These are phyloP conservation scores for Olyra latifolia DNA, from an alignment of 176 grass and related monocot species.

Conservation along the genomic window DNA sequence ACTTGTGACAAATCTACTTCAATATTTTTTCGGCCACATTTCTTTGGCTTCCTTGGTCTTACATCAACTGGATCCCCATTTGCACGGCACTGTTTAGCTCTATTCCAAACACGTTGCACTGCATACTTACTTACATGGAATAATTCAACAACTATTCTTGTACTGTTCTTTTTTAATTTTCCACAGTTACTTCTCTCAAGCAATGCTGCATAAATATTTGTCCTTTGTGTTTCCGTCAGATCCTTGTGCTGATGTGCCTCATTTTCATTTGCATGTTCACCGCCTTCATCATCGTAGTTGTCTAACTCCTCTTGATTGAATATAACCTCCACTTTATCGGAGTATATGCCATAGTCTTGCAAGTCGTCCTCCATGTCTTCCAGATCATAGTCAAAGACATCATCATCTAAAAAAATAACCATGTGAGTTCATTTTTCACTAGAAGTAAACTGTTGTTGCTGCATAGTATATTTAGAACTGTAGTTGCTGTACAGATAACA, in stretches of 20 bases:
- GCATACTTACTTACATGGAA: not conserved
- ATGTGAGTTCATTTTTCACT: no score
- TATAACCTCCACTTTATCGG: not conserved
- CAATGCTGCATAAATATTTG: not conserved
- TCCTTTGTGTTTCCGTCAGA: not conserved
- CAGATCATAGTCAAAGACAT: no score
- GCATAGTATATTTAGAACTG: no score
- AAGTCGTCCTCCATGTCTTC: no score
- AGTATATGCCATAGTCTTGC: not conserved
- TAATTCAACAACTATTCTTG: not conserved
- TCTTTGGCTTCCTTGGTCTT: not conserved
- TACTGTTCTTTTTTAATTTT: not conserved
- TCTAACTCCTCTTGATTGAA: not conserved
- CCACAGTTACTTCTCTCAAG: not conserved
- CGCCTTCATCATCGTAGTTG: not conserved
- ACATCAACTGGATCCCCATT: not conserved
- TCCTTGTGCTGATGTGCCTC: not conserved
- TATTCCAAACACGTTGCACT: not conserved
- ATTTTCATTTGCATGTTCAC: not conserved
- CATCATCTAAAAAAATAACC: no score
- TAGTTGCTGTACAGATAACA: no score
- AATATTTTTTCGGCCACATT: not conserved
- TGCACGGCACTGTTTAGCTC: not conserved
- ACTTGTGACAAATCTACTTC: not conserved
- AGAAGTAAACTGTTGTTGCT: no score